phyloP scores from a whole-genome alignment of 169 alveolate genomes.

The Amoebophrya sp. region DNA sequence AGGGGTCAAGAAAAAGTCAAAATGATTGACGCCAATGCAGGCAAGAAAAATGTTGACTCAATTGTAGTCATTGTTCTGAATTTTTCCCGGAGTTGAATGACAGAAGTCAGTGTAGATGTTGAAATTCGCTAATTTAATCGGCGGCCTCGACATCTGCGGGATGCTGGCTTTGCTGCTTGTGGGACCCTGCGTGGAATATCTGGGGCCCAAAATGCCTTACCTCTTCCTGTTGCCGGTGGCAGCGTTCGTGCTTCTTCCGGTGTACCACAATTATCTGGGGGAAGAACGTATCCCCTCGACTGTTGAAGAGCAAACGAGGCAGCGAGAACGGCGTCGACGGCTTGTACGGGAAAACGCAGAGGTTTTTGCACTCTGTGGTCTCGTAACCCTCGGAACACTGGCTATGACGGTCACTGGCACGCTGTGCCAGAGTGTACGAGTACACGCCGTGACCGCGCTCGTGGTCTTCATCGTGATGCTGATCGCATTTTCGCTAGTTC shows the following conservation, averaged over 20 bases:
- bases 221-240: constrained; percentile 37
- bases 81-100: too few relatives aligned
- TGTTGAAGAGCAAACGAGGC: constrained; percentile 26
- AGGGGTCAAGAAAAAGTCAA: too few relatives aligned
- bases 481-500: background rate
- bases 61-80: too few relatives aligned
- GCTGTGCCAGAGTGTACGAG: constrained; percentile 16
- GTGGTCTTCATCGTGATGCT: background rate
- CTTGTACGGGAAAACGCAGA: constrained; percentile 33
- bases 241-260: constrained; percentile 36
- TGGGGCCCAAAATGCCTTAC: constrained; percentile 42
- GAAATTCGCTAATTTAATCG: too few relatives aligned
- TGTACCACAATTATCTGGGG: constrained; percentile 33
- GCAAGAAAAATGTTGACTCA: too few relatives aligned
- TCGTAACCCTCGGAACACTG: constrained; percentile 24
- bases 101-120: too few relatives aligned
- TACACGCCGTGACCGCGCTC: constrained; percentile 34
- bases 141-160: background rate
- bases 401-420: constrained; percentile 33
- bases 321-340: background rate
- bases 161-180: background rate
- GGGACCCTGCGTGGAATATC: constrained; percentile 18
- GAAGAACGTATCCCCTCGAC: background rate
- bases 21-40: too few relatives aligned
- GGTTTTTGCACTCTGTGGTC: constrained; percentile 37